Base-by-base conservation (phyloP, 2,329 filamentous ascomycete genomes). In the Cercospora citrullina region DNA sequence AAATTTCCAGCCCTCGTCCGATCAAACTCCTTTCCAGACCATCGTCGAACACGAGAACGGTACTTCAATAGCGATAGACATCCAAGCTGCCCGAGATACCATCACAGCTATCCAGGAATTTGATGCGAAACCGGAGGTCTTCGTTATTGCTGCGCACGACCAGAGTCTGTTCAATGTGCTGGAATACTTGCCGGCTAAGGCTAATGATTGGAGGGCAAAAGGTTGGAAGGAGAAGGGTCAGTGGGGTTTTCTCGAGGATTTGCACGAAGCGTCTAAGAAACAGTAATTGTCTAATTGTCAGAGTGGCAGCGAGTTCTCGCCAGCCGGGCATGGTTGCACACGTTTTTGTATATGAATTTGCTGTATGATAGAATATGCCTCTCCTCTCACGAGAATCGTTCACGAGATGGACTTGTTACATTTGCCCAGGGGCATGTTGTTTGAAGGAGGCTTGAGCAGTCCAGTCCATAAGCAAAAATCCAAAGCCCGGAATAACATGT, bases 111-210 rank as follows among this genome's bases (percentile, higher is more conserved):
- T 67, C 0, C 69, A 71, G 48, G 64, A 66, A 10, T 63, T 73
- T 8, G 72, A 72, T 61, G 68, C 64, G 6, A 59, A 67, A 59
- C 55, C 60, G 30, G 64, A 68, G 45, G 68, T 73, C 7, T 64
- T 74, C n/a, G 71, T 68, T 1, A 31, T 74, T 26, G 63, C 72
- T 55, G 71, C 70, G 23, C 72, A 73, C 36, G 72, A 73, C 39
- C 70, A 68, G 66, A 73, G 59, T 42, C 48, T 72, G 64, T 69
- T 71, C 57, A 68, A 68, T 51, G 65, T 72, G 16, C 55, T 73
- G 23, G 64, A 68, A 12, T 68, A 73, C 23, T 70, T 67, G 60
- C 70, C 72, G 3, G 45, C 33, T 30, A 28, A 33, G 18, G 63
- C 71, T 14, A 72, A 71, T 55, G 63, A 33, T 21, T 72, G 72